A percentile compares a stretch with the other conserved stretches of the same genome.
These are phyloP conservation scores for Arabidopsis lyrata DNA, from an alignment of 441 rosid genomes.

Conservation along the genomic window DNA sequence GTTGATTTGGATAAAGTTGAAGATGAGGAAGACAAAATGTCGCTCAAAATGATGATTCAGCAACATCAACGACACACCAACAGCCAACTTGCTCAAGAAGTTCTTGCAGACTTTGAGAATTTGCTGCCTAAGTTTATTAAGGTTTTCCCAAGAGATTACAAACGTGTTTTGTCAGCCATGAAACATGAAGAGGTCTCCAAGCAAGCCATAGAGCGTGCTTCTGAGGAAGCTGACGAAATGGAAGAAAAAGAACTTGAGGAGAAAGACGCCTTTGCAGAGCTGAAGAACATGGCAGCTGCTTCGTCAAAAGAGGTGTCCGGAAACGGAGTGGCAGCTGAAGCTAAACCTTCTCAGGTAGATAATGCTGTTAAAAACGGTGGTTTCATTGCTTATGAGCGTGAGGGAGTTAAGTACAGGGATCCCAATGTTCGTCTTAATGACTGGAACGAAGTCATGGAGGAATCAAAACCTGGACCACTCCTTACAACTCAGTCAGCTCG, in stretches of 20 bases:
- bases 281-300: constrained; percentile 83
- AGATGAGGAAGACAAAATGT: constrained; percentile 90
- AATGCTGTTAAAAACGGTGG: constrained; percentile 90
- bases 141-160: constrained; percentile 98
- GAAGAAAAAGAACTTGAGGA: constrained; percentile 64
- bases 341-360: constrained; percentile 72
- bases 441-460: constrained; percentile 97
- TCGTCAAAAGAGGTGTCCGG: constrained; percentile 57
- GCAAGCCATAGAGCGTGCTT: constrained; percentile 49
- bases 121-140: constrained; percentile 86
- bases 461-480: constrained; percentile 84
- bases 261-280: constrained; percentile 93
- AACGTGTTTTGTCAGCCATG: constrained; percentile 85
- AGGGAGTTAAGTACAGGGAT: constrained; percentile 92
- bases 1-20: constrained; percentile 98
- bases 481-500: constrained; percentile 97
- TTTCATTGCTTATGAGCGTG: constrained; percentile 92
- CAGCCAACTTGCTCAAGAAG: constrained; percentile 91
- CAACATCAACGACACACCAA: constrained; percentile 95
- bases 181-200: constrained; percentile 64
- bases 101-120: constrained; percentile 79
- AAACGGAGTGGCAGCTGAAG: constrained; percentile 54
- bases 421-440: constrained; percentile 88
- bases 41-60: constrained; percentile 96
- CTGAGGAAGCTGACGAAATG: constrained; percentile 61